Evolutionary conservation across 768 basidiomycete genomes (phyloP), one percentile per base, ranked within the genome.

Genomic region (Tulasnella sp.): DNA sequence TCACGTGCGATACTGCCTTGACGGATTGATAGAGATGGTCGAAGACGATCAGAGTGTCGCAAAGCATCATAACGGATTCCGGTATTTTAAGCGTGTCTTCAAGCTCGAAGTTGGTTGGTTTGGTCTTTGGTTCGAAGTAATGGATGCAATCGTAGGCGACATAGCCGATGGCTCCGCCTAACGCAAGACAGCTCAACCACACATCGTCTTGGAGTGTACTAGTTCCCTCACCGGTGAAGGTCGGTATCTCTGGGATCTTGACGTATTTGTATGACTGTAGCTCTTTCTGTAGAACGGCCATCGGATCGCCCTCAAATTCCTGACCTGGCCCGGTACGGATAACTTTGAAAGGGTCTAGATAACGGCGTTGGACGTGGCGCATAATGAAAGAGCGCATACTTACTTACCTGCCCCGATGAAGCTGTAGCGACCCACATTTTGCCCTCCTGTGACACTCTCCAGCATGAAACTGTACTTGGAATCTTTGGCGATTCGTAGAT

Each of bases 131-230:
- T 79, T 99, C 97, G 77, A 99, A 99, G 80, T 98, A 89, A 72
- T 91, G 93, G 72, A 99, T 88, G 80, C 94, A 94, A 79, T 99
- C 97, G 82, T 95, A 99, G 14, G 94, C 87, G 74, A 99, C 94
- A 79, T 97, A 98, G 69, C 97, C 97, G 77, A 98, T 93, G 1
- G 95, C 96, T 62, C 97, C 97, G 62, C 97, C 97, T 83, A 76
- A 29, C 11, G 32, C 34, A 35, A 32, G 39, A 22, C 22, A 6
- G 12, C 29, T 34, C 34, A 59, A 22, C 32, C 5, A 14, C 8
- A 0, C n/a, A 62, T 65, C 17, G 40, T 8, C 22, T 64, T 14
- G 36, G 19, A 34, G 39, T 22, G 16, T 65, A 32, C 71, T 39
- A 12, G 26, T 36, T 26, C 34, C 29, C 82, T 62, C 40, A 83